Conservation (phyloP, 1,139 yeast genomes). For the Arxiozyma telluris region DNA sequence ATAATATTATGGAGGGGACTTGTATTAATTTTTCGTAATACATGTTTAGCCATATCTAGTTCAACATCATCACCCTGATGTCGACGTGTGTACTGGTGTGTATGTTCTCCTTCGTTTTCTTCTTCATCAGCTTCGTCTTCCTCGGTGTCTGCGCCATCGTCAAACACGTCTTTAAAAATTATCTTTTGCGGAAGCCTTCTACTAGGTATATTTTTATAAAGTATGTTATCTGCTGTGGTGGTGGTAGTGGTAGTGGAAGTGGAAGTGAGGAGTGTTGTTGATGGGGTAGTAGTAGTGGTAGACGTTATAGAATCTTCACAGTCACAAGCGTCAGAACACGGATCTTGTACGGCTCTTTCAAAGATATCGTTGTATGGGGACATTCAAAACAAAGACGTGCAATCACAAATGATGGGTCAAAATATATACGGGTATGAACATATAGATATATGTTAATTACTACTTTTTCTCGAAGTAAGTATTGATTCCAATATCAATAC, state of each 20-base stretch:
- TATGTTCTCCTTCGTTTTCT: neutral
- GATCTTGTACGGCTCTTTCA: slow-evolving; percentile 26
- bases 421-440: no score
- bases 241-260: neutral
- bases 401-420: no score
- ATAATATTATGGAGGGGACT: slow-evolving; percentile 5
- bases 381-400: neutral
- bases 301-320: slow-evolving; percentile 10
- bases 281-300: neutral
- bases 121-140: neutral
- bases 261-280: neutral
- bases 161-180: neutral
- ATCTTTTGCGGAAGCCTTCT: neutral
- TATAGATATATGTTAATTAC: no score
- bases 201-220: no score
- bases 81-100: no score
- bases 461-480: no score
- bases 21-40: slow-evolving; percentile 5
- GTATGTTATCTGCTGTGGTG: neutral
- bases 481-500: no score
- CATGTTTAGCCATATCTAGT: neutral
- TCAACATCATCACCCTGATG: neutral
- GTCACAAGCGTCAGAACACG: slow-evolving; percentile 19
- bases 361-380: slow-evolving; percentile 11
- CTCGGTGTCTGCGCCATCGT: neutral